These are phyloP conservation scores for Thelephora aurantiotincta DNA, from an alignment of 768 basidiomycete species.

Conservation along the genomic window DNA sequence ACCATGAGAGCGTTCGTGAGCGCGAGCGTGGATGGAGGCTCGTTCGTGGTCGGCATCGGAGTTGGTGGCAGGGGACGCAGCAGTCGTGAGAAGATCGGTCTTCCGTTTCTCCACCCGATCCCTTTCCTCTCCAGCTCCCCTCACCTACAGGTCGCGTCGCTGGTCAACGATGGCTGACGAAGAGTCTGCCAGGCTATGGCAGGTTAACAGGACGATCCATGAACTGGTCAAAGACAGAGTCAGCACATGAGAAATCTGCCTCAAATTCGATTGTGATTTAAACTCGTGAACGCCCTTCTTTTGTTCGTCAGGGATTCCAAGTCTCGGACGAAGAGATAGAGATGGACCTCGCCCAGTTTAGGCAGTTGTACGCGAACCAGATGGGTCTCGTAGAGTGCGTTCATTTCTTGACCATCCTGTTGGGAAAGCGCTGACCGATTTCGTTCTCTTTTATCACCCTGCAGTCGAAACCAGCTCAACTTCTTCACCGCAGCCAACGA, in stretches of 20 bases:
- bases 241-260: slow-evolving; percentile 12
- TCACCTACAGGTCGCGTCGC: neutral
- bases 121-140: neutral
- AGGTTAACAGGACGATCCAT: slow-evolving; percentile 91
- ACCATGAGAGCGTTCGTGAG: slow-evolving; percentile 21
- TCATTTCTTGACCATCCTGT: neutral
- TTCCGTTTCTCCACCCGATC: neutral
- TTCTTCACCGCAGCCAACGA: slow-evolving; percentile 72
- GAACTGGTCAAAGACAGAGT: slow-evolving; percentile 95
- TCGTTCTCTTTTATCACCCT: neutral
- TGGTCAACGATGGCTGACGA: slow-evolving; percentile 49
- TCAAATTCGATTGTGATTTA: slow-evolving; percentile 3
- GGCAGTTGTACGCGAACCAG: slow-evolving; percentile 52
- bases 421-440: neutral
- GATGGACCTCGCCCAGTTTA: slow-evolving; percentile 75
- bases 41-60: slow-evolving; percentile 9
- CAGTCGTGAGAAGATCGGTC: neutral
- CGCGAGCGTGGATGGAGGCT: slow-evolving; percentile 7
- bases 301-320: slow-evolving; percentile 61
- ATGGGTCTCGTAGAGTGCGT: slow-evolving; percentile 79
- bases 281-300: slow-evolving; percentile 5
- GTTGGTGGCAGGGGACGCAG: slow-evolving; percentile 1
- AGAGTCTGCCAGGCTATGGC: slow-evolving; percentile 84
- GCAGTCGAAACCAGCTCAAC: slow-evolving; percentile 77
- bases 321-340: slow-evolving; percentile 91